Base-by-base conservation (phyloP, 2,329 filamentous ascomycete species). In the Alternaria sp. region DNA sequence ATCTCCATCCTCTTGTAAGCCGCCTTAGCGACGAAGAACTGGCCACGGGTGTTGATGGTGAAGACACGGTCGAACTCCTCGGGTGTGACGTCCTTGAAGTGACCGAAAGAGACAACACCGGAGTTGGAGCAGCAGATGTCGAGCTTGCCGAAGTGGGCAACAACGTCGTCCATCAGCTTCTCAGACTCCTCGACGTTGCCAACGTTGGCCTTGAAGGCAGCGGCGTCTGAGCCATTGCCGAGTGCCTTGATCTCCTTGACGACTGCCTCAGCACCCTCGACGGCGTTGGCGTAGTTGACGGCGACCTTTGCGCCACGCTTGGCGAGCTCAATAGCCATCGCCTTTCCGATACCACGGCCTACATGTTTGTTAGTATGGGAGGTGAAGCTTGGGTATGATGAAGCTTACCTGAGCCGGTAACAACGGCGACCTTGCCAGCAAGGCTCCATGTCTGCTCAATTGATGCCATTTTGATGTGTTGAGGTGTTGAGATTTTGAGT, bases 61-160 rank as follows among this genome's bases (percentile, higher is more conserved):
- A 89, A 87, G 61, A 89, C 86, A 43, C 84, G 83, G 79, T 89
- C 85, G 69, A 83, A 87, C 75, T 86, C 83, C 76, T 86, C 85
- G 76, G 85, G 83, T 49, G 82, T 82, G 49, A 86, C 84, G 63
- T 86, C 84, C 77, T 85, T 84, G 70, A 86, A 77, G 77, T 86
- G 84, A 62, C 84, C 84, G 75, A 86, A 86, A 47, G 81, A 83
- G 36, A 86, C 84, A 58, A 86, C 85, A 68, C 85, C 89, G 49
- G 86, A 88, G 84, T 91, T 91, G 75, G 87, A 90, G 84, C 87
- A 88, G 74, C 90, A 89, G 70, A 92, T 90, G 81, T 91, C 84
- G 74, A 92, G 84, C 78, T 87, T 85, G 79, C 89, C 89, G 75
- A 89, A 92, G 78, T 87, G 83, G 70, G 82, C 81, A 66, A 89